Conservation (phyloP, 345 rosid genomes). For the Carallia brachiata region DNA sequence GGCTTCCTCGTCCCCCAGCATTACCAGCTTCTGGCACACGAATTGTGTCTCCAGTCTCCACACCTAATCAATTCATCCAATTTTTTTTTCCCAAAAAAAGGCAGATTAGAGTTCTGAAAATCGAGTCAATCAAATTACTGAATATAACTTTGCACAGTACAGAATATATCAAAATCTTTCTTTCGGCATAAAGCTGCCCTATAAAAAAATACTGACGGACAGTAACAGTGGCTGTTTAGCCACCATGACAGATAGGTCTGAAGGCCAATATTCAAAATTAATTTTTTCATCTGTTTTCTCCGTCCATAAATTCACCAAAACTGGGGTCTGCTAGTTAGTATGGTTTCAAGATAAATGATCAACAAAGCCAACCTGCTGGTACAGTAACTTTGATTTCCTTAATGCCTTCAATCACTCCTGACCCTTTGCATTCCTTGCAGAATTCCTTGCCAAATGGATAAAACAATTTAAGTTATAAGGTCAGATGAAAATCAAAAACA, state of each 20-base stretch:
- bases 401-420: conserved; percentile 73
- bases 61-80: conserved; percentile 51
- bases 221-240: background rate
- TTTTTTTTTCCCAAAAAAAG: background rate
- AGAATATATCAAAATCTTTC: no score
- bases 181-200: no score
- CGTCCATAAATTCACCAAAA: no score
- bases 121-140: no score
- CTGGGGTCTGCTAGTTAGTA: background rate
- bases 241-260: background rate
- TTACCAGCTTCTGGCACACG: conserved; percentile 69
- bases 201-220: background rate
- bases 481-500: background rate
- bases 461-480: background rate
- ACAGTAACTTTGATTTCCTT: conserved; percentile 65
- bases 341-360: conserved; percentile 13
- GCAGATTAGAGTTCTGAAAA: background rate
- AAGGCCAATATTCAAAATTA: no score
- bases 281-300: no score
- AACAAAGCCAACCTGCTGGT: conserved; percentile 65
- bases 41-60: conserved; percentile 81
- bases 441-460: conserved; percentile 48
- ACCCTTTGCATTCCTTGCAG: conserved; percentile 70
- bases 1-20: conserved; percentile 52
- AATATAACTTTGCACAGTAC: no score